phyloP scores from a whole-genome alignment of 1,284 basidiomycete species.

The Irpex sp. region DNA sequence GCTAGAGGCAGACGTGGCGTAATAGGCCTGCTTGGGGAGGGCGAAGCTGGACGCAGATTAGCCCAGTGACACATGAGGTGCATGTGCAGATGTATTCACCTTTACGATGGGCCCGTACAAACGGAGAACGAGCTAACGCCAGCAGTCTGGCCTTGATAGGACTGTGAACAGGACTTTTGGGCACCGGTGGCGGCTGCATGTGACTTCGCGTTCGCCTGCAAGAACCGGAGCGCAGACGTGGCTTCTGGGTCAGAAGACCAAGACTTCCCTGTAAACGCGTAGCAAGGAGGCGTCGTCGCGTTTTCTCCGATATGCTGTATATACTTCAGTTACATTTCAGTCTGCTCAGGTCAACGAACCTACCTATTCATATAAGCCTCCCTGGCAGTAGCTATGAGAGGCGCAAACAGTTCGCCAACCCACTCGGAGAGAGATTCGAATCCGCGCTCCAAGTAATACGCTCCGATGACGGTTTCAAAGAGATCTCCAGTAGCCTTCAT shows the following conservation, averaged over 20 bases:
- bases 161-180: neutral
- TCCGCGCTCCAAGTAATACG: slow-evolving; percentile 26
- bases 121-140: neutral
- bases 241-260: neutral
- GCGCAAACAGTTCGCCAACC: slow-evolving; percentile 23
- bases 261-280: neutral
- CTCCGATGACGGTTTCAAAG: slow-evolving; percentile 30
- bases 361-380: slow-evolving; percentile 13
- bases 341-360: neutral
- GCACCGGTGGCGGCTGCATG: neutral
- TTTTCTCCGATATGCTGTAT: neutral
- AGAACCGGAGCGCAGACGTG: neutral
- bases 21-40: neutral
- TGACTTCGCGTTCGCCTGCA: neutral
- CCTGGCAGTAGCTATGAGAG: slow-evolving; percentile 19
- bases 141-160: neutral
- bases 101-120: neutral
- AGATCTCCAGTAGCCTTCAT: slow-evolving; percentile 29
- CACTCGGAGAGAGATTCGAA: slow-evolving; percentile 25
- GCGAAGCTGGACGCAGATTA: neutral
- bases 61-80: neutral
- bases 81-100: neutral
- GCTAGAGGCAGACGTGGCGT: neutral
- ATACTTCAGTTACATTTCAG: neutral
- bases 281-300: neutral